A percentile compares a stretch with the other conserved stretches of the same genome.
phyloP scores from a whole-genome alignment of 306 rosid species.

The Fragaria vesca region DNA sequence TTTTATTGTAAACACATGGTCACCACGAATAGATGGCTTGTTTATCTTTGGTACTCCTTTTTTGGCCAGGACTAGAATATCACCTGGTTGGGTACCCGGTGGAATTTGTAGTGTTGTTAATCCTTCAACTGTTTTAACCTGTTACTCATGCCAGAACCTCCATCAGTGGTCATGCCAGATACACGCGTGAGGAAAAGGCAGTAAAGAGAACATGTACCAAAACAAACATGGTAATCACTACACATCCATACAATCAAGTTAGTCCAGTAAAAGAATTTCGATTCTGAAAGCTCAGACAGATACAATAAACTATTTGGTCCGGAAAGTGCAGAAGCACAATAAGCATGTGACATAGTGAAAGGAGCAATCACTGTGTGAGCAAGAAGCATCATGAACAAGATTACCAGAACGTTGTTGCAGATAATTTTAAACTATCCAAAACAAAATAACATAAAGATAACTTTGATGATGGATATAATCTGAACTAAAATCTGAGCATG shows the following conservation, averaged over 20 bases:
- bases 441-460: too few species aligned
- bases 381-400: background rate
- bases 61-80: conserved; percentile 75
- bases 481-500: background rate
- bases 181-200: background rate
- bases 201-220: too few species aligned
- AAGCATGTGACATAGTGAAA: background rate
- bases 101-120: conserved; percentile 72
- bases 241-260: background rate
- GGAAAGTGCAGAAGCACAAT: background rate
- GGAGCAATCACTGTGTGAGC: background rate
- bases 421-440: too few species aligned
- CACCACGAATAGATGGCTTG: conserved; percentile 89
- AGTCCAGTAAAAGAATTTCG: background rate
- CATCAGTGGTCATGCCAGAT: conserved; percentile 8
- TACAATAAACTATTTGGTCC: background rate
- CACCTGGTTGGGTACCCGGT: conserved; percentile 92
- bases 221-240: background rate
- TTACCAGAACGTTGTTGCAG: too few species aligned
- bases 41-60: conserved; percentile 91
- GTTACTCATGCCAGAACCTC: conserved; percentile 29
- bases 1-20: conserved; percentile 84
- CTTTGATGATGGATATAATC: background rate
- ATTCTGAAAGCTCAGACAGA: background rate
- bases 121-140: conserved; percentile 95